Evolutionary conservation across 495 filamentous ascomycete genomes (phyloP).

Genomic region (Lentithecium fluviatile): DNA sequence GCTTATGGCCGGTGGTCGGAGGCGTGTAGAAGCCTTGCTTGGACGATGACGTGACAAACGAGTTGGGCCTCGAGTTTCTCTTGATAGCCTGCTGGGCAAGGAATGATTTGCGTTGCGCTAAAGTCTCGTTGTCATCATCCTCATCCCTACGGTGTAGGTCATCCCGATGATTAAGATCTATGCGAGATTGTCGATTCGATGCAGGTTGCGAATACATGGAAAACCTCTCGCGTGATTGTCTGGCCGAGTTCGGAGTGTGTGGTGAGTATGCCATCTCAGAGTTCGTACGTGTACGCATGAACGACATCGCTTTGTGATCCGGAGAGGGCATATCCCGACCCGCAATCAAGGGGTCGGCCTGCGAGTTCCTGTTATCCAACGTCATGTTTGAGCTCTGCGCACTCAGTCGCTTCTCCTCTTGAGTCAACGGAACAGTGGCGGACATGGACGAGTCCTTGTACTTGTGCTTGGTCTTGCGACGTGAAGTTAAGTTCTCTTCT

Average conservation of each 20-base stretch:
- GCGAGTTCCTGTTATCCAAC: slow-evolving; percentile 51
- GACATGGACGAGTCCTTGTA: slow-evolving; percentile 76
- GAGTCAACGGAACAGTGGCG: slow-evolving; percentile 53
- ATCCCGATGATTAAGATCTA: slow-evolving; percentile 25
- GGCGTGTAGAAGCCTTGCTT: slow-evolving; percentile 29
- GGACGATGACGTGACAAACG: slow-evolving; percentile 18
- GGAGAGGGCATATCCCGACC: slow-evolving; percentile 35
- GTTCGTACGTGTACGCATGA: slow-evolving; percentile 34
- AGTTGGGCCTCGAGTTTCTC: slow-evolving; percentile 26
- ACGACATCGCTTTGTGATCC: slow-evolving; percentile 34
- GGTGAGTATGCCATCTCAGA: slow-evolving; percentile 35
- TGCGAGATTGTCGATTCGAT: slow-evolving; percentile 24
- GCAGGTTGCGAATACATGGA: slow-evolving; percentile 23
- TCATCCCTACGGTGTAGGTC: slow-evolving; percentile 27
- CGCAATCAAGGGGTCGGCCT: slow-evolving; percentile 54
- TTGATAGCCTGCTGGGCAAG: slow-evolving; percentile 29
- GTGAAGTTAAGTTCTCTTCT: slow-evolving; percentile 79
- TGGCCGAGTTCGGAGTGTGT: slow-evolving; percentile 34
- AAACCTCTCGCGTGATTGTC: slow-evolving; percentile 18
- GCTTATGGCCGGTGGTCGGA: slow-evolving; percentile 9
- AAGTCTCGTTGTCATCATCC: slow-evolving; percentile 23
- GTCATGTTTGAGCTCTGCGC: slow-evolving; percentile 49
- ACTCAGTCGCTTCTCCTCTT: slow-evolving; percentile 47
- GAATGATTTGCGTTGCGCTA: slow-evolving; percentile 29
- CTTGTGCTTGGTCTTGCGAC: slow-evolving; percentile 58